Conservation (phyloP, 2,329 filamentous ascomycete species). For the Colletotrichum caudatum region DNA sequence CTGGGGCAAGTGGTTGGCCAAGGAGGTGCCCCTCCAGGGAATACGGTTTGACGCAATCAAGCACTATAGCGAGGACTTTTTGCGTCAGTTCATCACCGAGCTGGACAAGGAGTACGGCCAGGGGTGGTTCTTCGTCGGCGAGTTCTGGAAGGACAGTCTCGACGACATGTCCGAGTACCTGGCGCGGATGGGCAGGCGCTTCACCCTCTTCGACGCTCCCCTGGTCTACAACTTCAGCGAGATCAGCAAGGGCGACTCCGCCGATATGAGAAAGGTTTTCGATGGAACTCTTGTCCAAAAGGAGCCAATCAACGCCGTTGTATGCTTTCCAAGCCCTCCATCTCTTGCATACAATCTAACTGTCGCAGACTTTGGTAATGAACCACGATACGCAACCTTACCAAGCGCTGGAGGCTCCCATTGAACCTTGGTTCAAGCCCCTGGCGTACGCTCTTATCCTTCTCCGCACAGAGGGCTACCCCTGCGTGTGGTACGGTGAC, state of each 20-base stretch:
- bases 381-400: constrained; percentile 74
- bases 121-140: constrained; percentile 54
- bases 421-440: constrained; percentile 76
- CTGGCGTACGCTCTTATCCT: constrained; percentile 80
- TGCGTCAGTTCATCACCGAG: constrained; percentile 71
- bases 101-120: constrained; percentile 60
- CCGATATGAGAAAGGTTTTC: constrained; percentile 74
- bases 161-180: constrained; percentile 51
- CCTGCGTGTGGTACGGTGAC: constrained; percentile 79
- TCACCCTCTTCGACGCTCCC: constrained; percentile 75
- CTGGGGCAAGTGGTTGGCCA: constrained; percentile 77
- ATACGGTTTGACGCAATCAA: constrained; percentile 80
- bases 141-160: constrained; percentile 56
- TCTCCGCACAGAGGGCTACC: constrained; percentile 71
- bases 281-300: constrained; percentile 67
- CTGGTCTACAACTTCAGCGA: constrained; percentile 75
- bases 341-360: not conserved
- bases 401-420: constrained; percentile 62
- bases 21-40: constrained; percentile 70
- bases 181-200: constrained; percentile 64
- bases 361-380: constrained; percentile 70
- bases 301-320: constrained; percentile 53
- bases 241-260: constrained; percentile 66
- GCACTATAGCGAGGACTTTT: constrained; percentile 77
- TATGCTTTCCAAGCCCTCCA: constrained; percentile 30